These are phyloP conservation scores for Chalara sp. DNA, from an alignment of 2,329 filamentous ascomycete species.

Conservation along the genomic window DNA sequence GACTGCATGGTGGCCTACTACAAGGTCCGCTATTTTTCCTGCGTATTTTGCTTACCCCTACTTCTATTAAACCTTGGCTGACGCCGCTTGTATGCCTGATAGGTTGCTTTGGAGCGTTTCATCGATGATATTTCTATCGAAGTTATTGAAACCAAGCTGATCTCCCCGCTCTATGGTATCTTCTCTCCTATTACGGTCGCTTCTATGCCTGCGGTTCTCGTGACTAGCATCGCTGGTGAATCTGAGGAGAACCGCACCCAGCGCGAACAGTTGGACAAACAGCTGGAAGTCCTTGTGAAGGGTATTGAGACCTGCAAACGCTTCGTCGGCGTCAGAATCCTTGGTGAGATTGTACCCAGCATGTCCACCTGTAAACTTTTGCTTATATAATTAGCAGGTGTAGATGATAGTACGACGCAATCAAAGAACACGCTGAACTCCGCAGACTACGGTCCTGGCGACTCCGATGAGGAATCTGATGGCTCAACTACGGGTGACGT, in stretches of 20 bases:
- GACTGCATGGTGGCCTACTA: slow-evolving; percentile 36
- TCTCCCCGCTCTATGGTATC: slow-evolving; percentile 30
- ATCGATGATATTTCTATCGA: slow-evolving; percentile 36
- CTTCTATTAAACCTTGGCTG: not conserved
- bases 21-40: slow-evolving; percentile 21
- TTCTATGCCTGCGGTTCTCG: slow-evolving; percentile 29
- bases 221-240: slow-evolving; percentile 35
- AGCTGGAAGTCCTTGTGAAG: slow-evolving; percentile 31
- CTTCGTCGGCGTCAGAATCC: slow-evolving; percentile 5
- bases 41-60: not conserved
- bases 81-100: slow-evolving; percentile 1
- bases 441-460: not conserved
- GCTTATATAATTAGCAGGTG: slow-evolving; percentile 7
- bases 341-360: slow-evolving; percentile 3
- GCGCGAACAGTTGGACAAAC: slow-evolving; percentile 31
- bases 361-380: not conserved
- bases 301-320: slow-evolving; percentile 27
- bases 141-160: slow-evolving; percentile 34
- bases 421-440: slow-evolving; percentile 16
- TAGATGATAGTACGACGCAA: slow-evolving; percentile 10
- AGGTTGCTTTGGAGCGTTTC: slow-evolving; percentile 39
- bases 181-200: slow-evolving; percentile 33
- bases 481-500: not conserved
- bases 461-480: not conserved
- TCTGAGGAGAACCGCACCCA: slow-evolving; percentile 30